Base-by-base conservation (phyloP, 1,284 basidiomycete species). In the Anthracocystis walkeri region DNA sequence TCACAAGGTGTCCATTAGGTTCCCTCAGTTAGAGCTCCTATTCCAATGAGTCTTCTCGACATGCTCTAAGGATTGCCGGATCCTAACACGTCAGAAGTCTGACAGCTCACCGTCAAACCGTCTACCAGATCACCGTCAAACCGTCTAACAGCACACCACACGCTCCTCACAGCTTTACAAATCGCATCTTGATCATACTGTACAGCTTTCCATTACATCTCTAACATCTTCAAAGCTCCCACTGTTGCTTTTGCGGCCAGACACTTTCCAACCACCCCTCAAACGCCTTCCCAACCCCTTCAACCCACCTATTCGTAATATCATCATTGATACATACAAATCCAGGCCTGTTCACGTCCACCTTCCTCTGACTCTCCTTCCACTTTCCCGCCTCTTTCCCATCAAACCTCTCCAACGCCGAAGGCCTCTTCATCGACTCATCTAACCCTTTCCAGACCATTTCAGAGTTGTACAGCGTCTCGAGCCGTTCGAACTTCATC, bases 271-370 rank as follows among this genome's bases (percentile, higher is more conserved):
- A 35, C 72, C 72, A 75, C 1, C 12, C 7, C 3, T 46, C 63
- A 23, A 75, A 66, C 7, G 52, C 31, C 1, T 12, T 45, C 4
- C 66, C 72, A 1, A 75, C 66, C 6, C 11, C 25, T 4, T 65
- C 41, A 2, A 56, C 63, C 62, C 62, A 75, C 16, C 38, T 38
- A 21, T 64, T 58, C n/a, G 55, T 59, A 27, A 77, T 51, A 29
- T 77, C 71, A 42, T 77, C 75, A 29, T 77, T 77, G 65, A 77
- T 60, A 35, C 75, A 77, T 1, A 65, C 58, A 8, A 77, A 66
- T 2, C 31, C 59, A 0, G 65, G 56, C 41, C 74, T 41, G 0
- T 38, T 8, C 4, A 20, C 20, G 20, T 70, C 57, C 7, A 75
- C 42, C 3, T 38, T 44, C 3, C 41, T 14, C 42, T 75, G 73